Base-by-base conservation (phyloP, 306 rosid species). In the Potentilla sterilis region DNA sequence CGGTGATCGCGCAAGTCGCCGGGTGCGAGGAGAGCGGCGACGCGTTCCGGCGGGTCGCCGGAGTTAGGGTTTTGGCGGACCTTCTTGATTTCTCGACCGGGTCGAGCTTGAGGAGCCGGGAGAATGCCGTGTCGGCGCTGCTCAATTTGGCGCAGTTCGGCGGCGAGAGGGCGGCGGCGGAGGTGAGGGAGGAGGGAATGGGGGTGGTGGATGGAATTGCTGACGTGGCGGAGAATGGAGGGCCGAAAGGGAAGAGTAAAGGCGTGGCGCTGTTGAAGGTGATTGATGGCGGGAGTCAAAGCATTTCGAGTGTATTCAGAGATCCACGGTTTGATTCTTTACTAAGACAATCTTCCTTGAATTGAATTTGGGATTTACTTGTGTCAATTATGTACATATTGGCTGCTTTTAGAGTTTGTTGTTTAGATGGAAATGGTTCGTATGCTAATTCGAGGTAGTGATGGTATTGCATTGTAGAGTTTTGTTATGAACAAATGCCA, bases 1-100 rank as follows among this genome's bases (percentile, higher is more conserved):
- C 99, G 21, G 99, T 95, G 21, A 75, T 95, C 0, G 97, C 99
- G 5, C 99, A 95, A 83, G 83, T 95, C 5, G 97, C 97, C 2
- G 99, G 97, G 2, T 95, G 97, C 74, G 97, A 88, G 24, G 99
- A 95, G 69, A 88, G 97, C 74, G 91, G 68, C 2, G 87, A 84
- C 4, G 97, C 92, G 5, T 92, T 95, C 35, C 67, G 77, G 35
- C 83, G 73, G 78, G 87, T 81, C 0, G 81, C 92, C 0, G 97
- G 97, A 0, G 22, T 83, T 3, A 86, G 83, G 14, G 89, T 89
- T 1, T 41, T 95, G 73, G 91, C 69, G 2, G 97, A 90, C 80
- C 40, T 95, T 5, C 81, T 95, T 14, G 97, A 92, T 74, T 79
- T 73, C 12, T 69, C 82, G 16, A 87, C 91, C 2, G 93, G 91